Percentiles rank a stretch among this genome's conserved stretches.
Evolutionary conservation across 768 basidiomycete species (phyloP).

Genomic region (Pleurotus salmoneostramineus): DNA sequence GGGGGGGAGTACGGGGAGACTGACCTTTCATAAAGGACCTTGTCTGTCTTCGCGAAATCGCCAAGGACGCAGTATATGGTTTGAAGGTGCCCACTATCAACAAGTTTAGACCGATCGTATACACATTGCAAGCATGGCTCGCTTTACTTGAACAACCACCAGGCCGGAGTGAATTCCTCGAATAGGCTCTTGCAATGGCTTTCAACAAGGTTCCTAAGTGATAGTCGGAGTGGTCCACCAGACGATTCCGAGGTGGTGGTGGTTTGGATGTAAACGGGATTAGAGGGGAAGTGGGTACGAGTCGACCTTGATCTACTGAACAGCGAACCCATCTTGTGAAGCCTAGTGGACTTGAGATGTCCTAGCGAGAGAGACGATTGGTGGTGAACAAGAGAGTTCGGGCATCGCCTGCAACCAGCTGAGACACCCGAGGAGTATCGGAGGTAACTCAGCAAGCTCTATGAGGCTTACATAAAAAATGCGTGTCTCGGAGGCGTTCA

Average conservation of each 20-base stretch:
- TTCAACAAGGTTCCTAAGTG: slow-evolving; percentile 35
- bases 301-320: slow-evolving; percentile 20
- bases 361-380: not conserved
- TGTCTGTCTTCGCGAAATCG: slow-evolving; percentile 55
- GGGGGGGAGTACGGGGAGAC: slow-evolving; percentile 3
- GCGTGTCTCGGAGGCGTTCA: too few relatives aligned
- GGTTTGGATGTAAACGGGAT: slow-evolving; percentile 31
- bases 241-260: slow-evolving; percentile 16
- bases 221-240: slow-evolving; percentile 24
- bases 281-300: slow-evolving; percentile 33
- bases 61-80: slow-evolving; percentile 58
- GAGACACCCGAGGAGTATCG: too few relatives aligned
- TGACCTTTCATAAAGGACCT: slow-evolving; percentile 53
- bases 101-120: not conserved
- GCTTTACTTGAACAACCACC: slow-evolving; percentile 47
- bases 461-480: too few relatives aligned
- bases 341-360: not conserved
- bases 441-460: too few relatives aligned
- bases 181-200: slow-evolving; percentile 39
- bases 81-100: slow-evolving; percentile 56
- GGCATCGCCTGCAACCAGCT: not conserved
- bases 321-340: slow-evolving; percentile 20
- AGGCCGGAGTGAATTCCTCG: slow-evolving; percentile 37
- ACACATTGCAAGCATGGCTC: not conserved
- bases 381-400: slow-evolving; percentile 2